A percentile compares a stretch with the other conserved stretches of the same genome.
Evolutionary conservation across 441 rosid species (phyloP).

Genomic region (Jatropha multifida): DNA sequence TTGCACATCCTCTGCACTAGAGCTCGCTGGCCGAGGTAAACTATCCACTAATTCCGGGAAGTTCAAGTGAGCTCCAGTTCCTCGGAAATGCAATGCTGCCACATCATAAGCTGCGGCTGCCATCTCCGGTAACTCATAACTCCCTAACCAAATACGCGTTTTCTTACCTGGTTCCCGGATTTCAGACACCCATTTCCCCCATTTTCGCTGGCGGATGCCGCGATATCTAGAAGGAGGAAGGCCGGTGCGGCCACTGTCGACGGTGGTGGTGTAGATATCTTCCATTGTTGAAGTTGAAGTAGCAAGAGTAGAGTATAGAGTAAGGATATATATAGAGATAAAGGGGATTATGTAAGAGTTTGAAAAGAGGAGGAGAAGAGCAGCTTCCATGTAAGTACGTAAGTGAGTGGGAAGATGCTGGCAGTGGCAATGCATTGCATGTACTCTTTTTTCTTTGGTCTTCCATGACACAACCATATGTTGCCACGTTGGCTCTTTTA

Average conservation of each 20-base stretch:
- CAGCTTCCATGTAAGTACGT: constrained; percentile 33
- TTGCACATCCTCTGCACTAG: constrained; percentile 42
- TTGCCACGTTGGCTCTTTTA: constrained; percentile 18
- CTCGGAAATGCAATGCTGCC: constrained; percentile 45
- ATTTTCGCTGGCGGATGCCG: constrained; percentile 47
- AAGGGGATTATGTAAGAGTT: background rate
- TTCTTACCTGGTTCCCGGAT: constrained; percentile 50
- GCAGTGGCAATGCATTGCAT: constrained; percentile 31
- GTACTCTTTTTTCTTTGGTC: constrained; percentile 12
- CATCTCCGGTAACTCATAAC: constrained; percentile 51
- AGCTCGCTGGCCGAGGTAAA: constrained; percentile 39
- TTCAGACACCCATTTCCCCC: constrained; percentile 65
- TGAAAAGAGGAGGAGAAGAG: constrained; percentile 15
- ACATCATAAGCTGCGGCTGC: constrained; percentile 55
- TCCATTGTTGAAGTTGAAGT: constrained; percentile 7
- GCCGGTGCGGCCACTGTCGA: background rate
- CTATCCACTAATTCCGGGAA: constrained; percentile 34
- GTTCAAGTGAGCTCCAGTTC: constrained; percentile 40
- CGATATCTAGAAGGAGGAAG: constrained; percentile 22
- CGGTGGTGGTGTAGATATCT: background rate
- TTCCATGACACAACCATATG: background rate
- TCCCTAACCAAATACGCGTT: constrained; percentile 51
- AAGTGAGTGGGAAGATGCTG: constrained; percentile 32
- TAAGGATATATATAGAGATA: constrained; percentile 15
- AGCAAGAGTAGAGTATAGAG: background rate